Percentiles rank a stretch among this genome's conserved stretches.
These are phyloP conservation scores for Hypoxylon rickii DNA, from an alignment of 495 filamentous ascomycete species.

Conservation along the genomic window DNA sequence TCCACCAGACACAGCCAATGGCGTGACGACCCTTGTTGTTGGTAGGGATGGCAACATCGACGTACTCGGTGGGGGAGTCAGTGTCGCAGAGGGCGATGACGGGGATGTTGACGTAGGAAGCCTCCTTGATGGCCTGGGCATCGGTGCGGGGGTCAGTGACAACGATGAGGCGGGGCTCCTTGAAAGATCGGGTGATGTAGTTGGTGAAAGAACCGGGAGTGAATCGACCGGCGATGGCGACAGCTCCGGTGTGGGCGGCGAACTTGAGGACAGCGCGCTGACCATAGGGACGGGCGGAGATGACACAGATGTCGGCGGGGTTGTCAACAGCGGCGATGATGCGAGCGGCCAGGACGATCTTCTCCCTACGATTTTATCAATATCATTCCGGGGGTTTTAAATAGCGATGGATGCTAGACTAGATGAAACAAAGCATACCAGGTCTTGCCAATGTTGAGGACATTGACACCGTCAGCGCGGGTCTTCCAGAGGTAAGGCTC, in stretches of 20 bases:
- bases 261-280: conserved; percentile 99
- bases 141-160: conserved; percentile 99
- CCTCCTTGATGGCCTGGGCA: conserved; percentile 99
- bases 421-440: no score
- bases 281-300: conserved; percentile 98
- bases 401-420: no score
- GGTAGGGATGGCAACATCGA: conserved; percentile 98
- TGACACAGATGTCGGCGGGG: conserved; percentile 97
- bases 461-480: conserved; percentile 94
- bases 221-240: conserved; percentile 98
- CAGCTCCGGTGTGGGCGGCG: conserved; percentile 94
- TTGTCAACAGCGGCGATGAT: conserved; percentile 99
- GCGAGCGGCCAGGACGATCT: conserved; percentile 96
- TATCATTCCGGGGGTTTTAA: no score
- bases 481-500: conserved; percentile 99
- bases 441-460: conserved; percentile 99
- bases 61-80: conserved; percentile 98
- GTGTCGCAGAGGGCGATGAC: conserved; percentile 99
- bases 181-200: conserved; percentile 99
- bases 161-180: conserved; percentile 98
- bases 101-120: conserved; percentile 99
- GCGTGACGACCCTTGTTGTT: conserved; percentile 99
- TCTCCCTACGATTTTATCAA: conserved; percentile 71
- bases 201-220: conserved; percentile 99
- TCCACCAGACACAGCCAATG: conserved; percentile 99